A percentile compares a stretch with the other conserved stretches of the same genome.
phyloP scores from a whole-genome alignment of 2,329 filamentous ascomycete species.

The Paraphoma sp. region DNA sequence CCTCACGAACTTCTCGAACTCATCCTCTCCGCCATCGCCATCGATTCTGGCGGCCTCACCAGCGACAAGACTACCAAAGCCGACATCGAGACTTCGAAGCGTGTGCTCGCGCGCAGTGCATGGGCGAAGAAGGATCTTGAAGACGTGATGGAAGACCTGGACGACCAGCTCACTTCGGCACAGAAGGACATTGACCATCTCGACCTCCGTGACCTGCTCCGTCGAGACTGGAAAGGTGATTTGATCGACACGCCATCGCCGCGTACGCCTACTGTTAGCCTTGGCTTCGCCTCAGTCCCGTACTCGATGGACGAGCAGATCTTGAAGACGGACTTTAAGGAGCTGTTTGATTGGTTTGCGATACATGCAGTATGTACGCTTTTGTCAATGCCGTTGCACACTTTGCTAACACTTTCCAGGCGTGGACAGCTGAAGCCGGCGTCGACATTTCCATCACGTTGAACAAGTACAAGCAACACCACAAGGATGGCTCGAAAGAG shows the following conservation, averaged over 20 bases:
- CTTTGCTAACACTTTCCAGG: conserved; percentile 14
- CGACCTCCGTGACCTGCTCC: conserved; percentile 52
- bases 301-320: conserved; percentile 57
- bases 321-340: conserved; percentile 54
- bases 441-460: conserved; percentile 54
- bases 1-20: conserved; percentile 58
- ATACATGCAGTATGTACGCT: conserved; percentile 45
- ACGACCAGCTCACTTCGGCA: conserved; percentile 48
- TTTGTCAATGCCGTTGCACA: background rate
- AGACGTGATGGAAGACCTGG: conserved; percentile 52
- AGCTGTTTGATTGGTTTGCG: conserved; percentile 58
- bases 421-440: conserved; percentile 55
- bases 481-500: conserved; percentile 50
- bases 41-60: conserved; percentile 53
- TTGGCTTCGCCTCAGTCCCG: conserved; percentile 56
- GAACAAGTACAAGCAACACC: conserved; percentile 55
- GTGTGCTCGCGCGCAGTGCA: conserved; percentile 52
- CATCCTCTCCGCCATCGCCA: conserved; percentile 55
- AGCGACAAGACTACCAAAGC: conserved; percentile 46
- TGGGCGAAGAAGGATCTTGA: conserved; percentile 50
- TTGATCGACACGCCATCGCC: conserved; percentile 56
- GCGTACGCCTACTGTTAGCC: conserved; percentile 54
- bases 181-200: conserved; percentile 54
- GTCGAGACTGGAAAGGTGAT: conserved; percentile 58
- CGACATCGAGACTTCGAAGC: conserved; percentile 48